Conservation (phyloP, 495 filamentous ascomycete genomes). For the Hypoxylon subgilvum region DNA sequence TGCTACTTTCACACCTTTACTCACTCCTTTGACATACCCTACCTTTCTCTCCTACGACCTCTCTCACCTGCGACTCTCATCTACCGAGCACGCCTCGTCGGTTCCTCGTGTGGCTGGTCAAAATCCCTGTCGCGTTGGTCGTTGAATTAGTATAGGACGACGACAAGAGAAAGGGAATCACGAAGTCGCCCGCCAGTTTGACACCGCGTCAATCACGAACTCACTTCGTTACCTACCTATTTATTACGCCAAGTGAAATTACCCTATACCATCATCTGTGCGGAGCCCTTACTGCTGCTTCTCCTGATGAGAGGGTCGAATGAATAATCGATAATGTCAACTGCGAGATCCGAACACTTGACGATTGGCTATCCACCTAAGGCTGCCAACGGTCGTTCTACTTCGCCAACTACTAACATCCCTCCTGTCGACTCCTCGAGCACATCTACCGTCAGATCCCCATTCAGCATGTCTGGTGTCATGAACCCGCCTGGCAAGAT, state of each 20-base stretch:
- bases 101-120: conserved; percentile 28
- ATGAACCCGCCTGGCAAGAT: conserved; percentile 70
- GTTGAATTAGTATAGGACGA: conserved; percentile 32
- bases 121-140: conserved; percentile 13
- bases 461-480: conserved; percentile 72
- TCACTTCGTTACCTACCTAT: conserved; percentile 28
- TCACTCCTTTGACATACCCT: conserved; percentile 29
- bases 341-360: conserved; percentile 81
- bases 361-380: conserved; percentile 73
- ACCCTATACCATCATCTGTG: conserved; percentile 41
- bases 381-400: conserved; percentile 67
- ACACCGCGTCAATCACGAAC: conserved; percentile 30
- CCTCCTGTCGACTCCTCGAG: conserved; percentile 84
- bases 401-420: conserved; percentile 83
- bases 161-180: conserved; percentile 9
- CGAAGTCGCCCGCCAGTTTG: conserved; percentile 16
- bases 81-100: conserved; percentile 25
- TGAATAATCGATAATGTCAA: conserved; percentile 91
- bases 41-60: conserved; percentile 19
- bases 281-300: conserved; percentile 39
- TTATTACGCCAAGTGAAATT: conserved; percentile 25
- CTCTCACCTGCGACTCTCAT: conserved; percentile 33
- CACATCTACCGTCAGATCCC: conserved; percentile 70
- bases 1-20: conserved; percentile 28
- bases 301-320: conserved; percentile 55